Evolutionary conservation across 371 early-diverging fungal genomes (phyloP).

Genomic region (Mortierella sp.): DNA sequence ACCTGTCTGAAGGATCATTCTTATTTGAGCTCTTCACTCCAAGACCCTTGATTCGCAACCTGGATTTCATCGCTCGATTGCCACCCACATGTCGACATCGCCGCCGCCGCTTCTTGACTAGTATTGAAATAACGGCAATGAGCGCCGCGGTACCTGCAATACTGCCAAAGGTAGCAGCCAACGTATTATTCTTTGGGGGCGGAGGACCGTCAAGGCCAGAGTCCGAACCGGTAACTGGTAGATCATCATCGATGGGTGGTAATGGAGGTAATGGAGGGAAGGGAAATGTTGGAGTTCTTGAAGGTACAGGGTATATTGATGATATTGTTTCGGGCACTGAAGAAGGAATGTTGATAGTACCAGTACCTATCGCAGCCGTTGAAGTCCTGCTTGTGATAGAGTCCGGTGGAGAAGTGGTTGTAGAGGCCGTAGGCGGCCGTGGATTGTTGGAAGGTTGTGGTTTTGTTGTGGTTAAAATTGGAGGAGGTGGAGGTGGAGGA

Average conservation of each 20-base stretch:
- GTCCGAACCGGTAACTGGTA: not conserved
- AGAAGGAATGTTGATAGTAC: not conserved
- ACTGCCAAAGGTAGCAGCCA: constrained; percentile 15
- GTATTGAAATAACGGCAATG: constrained; percentile 13
- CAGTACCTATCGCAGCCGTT: too few relatives aligned
- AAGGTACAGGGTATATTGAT: not conserved
- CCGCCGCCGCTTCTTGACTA: constrained; percentile 26
- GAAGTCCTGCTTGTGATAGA: too few relatives aligned
- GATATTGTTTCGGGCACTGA: not conserved
- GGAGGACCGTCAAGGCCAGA: not conserved
- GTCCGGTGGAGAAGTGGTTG: too few relatives aligned
- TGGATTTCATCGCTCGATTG: not conserved
- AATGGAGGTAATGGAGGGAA: constrained; percentile 22
- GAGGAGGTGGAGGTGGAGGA: constrained; percentile 7
- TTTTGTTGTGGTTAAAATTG: not conserved
- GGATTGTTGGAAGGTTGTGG: constrained; percentile 2
- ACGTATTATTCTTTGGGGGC: not conserved
- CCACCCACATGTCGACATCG: not conserved
- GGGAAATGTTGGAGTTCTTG: constrained; percentile 9
- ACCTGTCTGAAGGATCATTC: not conserved
- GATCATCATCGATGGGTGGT: not conserved
- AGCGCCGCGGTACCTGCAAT: constrained; percentile 19
- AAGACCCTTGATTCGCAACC: not conserved
- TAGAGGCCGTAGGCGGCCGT: too few relatives aligned
- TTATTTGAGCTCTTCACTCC: constrained; percentile 16